These are phyloP conservation scores for Waltergamsia citrina DNA, from an alignment of 2,329 filamentous ascomycete genomes.

Conservation along the genomic window DNA sequence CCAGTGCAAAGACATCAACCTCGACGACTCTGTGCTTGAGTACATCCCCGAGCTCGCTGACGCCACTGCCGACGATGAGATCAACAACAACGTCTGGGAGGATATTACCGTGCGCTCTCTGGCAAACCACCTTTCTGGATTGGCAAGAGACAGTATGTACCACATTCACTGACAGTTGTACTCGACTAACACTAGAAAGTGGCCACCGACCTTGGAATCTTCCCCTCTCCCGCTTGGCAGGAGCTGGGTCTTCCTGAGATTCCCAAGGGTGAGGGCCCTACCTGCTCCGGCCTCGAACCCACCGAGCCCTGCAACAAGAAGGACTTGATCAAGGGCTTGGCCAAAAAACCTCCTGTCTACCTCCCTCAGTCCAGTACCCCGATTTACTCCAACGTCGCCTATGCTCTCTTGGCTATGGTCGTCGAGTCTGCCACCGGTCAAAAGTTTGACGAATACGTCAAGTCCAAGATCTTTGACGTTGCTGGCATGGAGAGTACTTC, in stretches of 20 bases:
- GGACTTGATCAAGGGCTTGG: conserved; percentile 17
- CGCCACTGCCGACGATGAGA: conserved; percentile 12
- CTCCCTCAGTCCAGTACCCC: conserved; percentile 32
- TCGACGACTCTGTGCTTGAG: conserved; percentile 32
- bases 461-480: conserved; percentile 28
- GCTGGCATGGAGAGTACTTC: conserved; percentile 30
- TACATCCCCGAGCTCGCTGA: conserved; percentile 29
- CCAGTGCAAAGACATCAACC: conserved; percentile 15
- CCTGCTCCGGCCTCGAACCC: conserved; percentile 23
- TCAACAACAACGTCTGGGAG: conserved; percentile 31
- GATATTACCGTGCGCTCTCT: conserved; percentile 34
- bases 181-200: conserved; percentile 11
- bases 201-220: conserved; percentile 20
- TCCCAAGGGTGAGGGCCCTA: conserved; percentile 14
- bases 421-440: conserved; percentile 32
- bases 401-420: conserved; percentile 31
- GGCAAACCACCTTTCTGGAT: conserved; percentile 33
- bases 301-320: conserved; percentile 18
- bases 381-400: conserved; percentile 38
- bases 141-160: conserved; percentile 24
- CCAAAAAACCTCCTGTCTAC: conserved; percentile 25
- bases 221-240: conserved; percentile 14
- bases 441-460: conserved; percentile 25
- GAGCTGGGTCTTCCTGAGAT: conserved; percentile 20
- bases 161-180: not conserved